A percentile compares a stretch with the other conserved stretches of the same genome.
phyloP scores from a whole-genome alignment of 2,329 filamentous ascomycete genomes.

The Pestalotiopsis sp. region DNA sequence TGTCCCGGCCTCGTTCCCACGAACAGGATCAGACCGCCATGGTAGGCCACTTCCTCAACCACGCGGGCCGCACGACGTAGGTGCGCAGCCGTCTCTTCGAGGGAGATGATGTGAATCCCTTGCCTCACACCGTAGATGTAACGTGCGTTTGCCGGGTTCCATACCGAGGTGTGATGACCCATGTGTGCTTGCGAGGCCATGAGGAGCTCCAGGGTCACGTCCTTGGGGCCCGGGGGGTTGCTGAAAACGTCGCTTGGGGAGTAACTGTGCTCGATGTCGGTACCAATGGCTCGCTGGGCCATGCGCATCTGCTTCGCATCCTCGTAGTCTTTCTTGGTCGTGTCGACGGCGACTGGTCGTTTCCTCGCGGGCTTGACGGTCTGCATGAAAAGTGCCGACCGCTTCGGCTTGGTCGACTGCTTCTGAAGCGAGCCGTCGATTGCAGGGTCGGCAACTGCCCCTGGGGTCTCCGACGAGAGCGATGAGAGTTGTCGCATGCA shows the following conservation, averaged over 20 bases:
- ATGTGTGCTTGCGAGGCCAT: slow-evolving; percentile 87
- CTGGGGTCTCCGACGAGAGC: slow-evolving; percentile 38
- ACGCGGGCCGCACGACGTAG: slow-evolving; percentile 92
- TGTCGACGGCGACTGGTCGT: slow-evolving; percentile 27
- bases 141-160: slow-evolving; percentile 91
- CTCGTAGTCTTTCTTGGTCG: slow-evolving; percentile 38
- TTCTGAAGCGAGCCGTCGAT: slow-evolving; percentile 20
- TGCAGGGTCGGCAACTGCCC: slow-evolving; percentile 23
- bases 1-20: slow-evolving; percentile 86
- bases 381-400: slow-evolving; percentile 30
- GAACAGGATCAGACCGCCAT: slow-evolving; percentile 86
- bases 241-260: slow-evolving; percentile 66
- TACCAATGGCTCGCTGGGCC: slow-evolving; percentile 51
- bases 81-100: slow-evolving; percentile 87
- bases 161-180: slow-evolving; percentile 86
- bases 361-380: slow-evolving; percentile 17
- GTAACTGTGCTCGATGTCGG: slow-evolving; percentile 58
- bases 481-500: slow-evolving; percentile 44
- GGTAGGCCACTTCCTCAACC: slow-evolving; percentile 81
- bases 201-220: slow-evolving; percentile 88
- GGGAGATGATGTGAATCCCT: slow-evolving; percentile 88
- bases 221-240: slow-evolving; percentile 74
- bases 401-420: slow-evolving; percentile 19
- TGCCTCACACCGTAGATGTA: slow-evolving; percentile 93
- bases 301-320: slow-evolving; percentile 44